Conservation (phyloP, 805 yeast species). For the Jamesozyma jinghongensis region DNA sequence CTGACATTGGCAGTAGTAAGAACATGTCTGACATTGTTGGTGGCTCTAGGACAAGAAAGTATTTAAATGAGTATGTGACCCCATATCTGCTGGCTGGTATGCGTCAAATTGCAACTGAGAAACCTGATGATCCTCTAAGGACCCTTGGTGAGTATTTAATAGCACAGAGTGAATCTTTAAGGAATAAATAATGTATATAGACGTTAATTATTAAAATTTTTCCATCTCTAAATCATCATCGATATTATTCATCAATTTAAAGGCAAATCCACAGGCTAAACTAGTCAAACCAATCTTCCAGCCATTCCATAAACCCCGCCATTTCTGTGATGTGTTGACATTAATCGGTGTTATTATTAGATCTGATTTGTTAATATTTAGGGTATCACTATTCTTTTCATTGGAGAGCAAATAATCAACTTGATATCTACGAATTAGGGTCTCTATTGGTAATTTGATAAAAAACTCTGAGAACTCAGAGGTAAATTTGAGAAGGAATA, state of each 20-base stretch:
- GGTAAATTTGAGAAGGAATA: slow-evolving; percentile 40
- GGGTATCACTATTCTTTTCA: background rate
- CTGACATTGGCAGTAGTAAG: background rate
- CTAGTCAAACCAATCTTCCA: slow-evolving; percentile 85
- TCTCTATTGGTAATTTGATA: slow-evolving; percentile 79
- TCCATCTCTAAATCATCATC: slow-evolving; percentile 36
- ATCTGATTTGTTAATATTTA: background rate
- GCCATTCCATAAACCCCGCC: slow-evolving; percentile 59
- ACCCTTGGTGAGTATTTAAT: slow-evolving; percentile 48
- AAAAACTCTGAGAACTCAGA: slow-evolving; percentile 62
- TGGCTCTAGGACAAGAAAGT: slow-evolving; percentile 63
- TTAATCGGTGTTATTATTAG: slow-evolving; percentile 7
- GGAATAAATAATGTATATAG: background rate
- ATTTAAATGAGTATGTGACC: slow-evolving; percentile 56
- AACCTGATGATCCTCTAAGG: slow-evolving; percentile 48
- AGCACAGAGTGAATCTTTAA: slow-evolving; percentile 25
- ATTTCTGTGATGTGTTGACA: slow-evolving; percentile 2
- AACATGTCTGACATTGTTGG: slow-evolving; percentile 45
- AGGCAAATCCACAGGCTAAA: slow-evolving; percentile 75
- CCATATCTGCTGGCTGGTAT: slow-evolving; percentile 58
- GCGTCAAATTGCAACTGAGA: slow-evolving; percentile 40
- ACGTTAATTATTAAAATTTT: slow-evolving; percentile 30
- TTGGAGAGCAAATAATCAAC: slow-evolving; percentile 45
- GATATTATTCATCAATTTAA: slow-evolving; percentile 46
- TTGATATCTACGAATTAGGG: slow-evolving; percentile 76